Evolutionary conservation across 495 filamentous ascomycete genomes (phyloP).

Genomic region (Penicillium taxi): DNA sequence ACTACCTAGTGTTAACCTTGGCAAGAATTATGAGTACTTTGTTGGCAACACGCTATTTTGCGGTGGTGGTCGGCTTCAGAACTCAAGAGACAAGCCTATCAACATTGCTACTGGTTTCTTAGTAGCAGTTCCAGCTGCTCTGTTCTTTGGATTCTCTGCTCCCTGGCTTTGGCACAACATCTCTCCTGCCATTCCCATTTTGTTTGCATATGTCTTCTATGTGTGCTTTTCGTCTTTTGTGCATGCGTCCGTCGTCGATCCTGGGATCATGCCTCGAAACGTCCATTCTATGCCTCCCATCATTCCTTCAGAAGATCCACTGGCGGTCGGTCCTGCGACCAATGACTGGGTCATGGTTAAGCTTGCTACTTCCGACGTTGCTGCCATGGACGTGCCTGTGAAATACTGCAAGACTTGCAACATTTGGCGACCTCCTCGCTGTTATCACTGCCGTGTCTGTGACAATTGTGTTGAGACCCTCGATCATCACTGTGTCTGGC

Average conservation of each 20-base stretch:
- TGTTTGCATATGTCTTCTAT: conserved; percentile 85
- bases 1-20: conserved; percentile 37
- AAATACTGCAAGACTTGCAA: conserved; percentile 97
- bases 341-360: conserved; percentile 89
- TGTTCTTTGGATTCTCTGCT: conserved; percentile 84
- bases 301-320: conserved; percentile 60
- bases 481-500: conserved; percentile 98
- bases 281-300: conserved; percentile 56
- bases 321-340: conserved; percentile 70
- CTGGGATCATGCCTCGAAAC: conserved; percentile 87
- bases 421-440: conserved; percentile 91
- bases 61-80: conserved; percentile 76
- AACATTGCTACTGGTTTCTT: conserved; percentile 80
- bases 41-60: conserved; percentile 86
- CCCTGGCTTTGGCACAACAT: conserved; percentile 86
- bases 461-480: conserved; percentile 97
- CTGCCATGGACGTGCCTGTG: conserved; percentile 91
- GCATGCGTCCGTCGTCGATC: conserved; percentile 84
- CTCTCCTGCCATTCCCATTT: conserved; percentile 83
- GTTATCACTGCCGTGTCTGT: conserved; percentile 92
- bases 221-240: conserved; percentile 88
- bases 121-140: conserved; percentile 61
- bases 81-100: conserved; percentile 80
- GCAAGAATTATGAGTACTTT: conserved; percentile 85
- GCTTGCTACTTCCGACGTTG: conserved; percentile 59